phyloP scores from a whole-genome alignment of 495 filamentous ascomycete species.

The Podospora comata region DNA sequence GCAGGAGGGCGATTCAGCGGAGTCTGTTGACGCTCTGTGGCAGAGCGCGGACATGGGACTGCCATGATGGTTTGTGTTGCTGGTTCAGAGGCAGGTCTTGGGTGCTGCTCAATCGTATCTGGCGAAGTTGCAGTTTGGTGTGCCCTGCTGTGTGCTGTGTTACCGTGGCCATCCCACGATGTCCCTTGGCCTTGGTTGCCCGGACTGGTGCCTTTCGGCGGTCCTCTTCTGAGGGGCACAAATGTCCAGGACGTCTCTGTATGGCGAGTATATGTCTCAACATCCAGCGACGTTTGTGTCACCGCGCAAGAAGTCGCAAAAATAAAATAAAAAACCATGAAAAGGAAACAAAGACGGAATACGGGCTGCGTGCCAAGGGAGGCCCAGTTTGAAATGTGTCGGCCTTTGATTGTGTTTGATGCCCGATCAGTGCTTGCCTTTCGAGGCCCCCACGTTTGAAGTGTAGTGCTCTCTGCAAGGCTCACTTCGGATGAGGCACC shows the following conservation, averaged over 20 bases:
- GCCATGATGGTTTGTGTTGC: constrained; percentile 1
- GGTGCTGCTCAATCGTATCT: constrained; percentile 2
- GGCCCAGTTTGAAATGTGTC: neutral
- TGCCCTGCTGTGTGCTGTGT: constrained; percentile 16
- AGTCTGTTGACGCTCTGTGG: neutral
- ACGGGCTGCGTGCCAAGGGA: neutral
- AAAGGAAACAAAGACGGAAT: neutral
- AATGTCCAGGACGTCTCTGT: neutral
- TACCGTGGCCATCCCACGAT: constrained; percentile 5
- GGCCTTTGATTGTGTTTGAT: neutral
- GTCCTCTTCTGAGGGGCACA: neutral
- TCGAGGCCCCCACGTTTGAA: neutral
- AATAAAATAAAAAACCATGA: neutral
- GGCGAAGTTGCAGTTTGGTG: neutral
- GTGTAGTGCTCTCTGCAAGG: neutral
- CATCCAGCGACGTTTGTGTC: neutral
- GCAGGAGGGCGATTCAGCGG: neutral
- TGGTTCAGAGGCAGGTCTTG: neutral
- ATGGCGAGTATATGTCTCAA: neutral
- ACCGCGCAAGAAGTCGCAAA: too few species aligned
- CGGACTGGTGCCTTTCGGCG: neutral
- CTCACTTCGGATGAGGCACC: neutral
- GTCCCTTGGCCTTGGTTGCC: neutral
- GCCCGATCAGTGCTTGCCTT: neutral
- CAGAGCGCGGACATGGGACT: neutral